Conservation (phyloP, 2,329 filamentous ascomycete species). For the Myriosclerotinia curreyana region DNA sequence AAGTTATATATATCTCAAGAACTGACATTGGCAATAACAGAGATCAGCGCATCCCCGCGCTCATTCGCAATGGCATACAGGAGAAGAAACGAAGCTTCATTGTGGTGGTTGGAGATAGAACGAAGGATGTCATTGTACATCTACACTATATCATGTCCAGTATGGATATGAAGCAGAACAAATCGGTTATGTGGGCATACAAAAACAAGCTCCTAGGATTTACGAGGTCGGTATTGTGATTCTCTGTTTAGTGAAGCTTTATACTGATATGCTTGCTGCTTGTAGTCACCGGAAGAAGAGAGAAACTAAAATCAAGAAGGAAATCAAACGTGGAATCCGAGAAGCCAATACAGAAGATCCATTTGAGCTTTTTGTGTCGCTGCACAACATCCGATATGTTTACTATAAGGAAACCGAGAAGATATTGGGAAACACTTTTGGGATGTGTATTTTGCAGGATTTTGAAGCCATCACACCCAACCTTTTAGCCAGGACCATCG, state of each 20-base stretch:
- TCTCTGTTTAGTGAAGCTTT: constrained; percentile 7
- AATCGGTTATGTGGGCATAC: constrained; percentile 96
- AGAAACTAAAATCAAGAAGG: constrained; percentile 96
- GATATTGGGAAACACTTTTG: constrained; percentile 95
- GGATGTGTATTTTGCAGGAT: constrained; percentile 97
- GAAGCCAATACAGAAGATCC: constrained; percentile 91
- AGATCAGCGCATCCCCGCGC: constrained; percentile 84
- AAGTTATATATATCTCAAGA: background rate
- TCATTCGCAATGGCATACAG: constrained; percentile 86
- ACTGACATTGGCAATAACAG: constrained; percentile 44
- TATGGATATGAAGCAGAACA: constrained; percentile 89
- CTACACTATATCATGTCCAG: constrained; percentile 90
- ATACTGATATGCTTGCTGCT: constrained; percentile 26
- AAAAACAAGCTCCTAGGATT: constrained; percentile 97
- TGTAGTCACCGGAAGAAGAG: constrained; percentile 93
- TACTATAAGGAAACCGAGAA: constrained; percentile 99
- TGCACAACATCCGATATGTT: constrained; percentile 96
- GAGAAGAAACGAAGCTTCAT: constrained; percentile 99
- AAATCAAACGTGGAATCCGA: constrained; percentile 90
- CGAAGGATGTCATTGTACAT: constrained; percentile 96
- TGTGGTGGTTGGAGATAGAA: constrained; percentile 87
- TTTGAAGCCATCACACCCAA: constrained; percentile 99
- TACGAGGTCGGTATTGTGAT: constrained; percentile 56
- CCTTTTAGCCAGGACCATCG: constrained; percentile 86
- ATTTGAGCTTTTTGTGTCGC: constrained; percentile 94